Base-by-base conservation (phyloP, 2,329 filamentous ascomycete genomes). In the Cladosporium sp. region DNA sequence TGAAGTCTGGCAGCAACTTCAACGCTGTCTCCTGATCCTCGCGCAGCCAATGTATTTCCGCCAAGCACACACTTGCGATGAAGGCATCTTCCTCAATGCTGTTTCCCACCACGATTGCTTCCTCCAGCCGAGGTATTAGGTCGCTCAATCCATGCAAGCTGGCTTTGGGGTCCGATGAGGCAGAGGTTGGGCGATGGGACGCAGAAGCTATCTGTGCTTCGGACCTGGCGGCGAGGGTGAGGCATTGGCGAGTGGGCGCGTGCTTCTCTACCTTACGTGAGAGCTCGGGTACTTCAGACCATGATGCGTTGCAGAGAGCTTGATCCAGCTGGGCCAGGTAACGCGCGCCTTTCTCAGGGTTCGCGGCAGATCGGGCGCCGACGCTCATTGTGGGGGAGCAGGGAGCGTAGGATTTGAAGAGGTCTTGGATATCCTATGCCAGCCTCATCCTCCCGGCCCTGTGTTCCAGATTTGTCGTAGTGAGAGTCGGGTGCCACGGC, bases 221-320 rank as follows among this genome's bases (percentile, higher is more conserved):
- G 19, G 73, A 68, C 31, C 73, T 69, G 37, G 74, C 74, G 42
- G 73, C 74, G 52, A 74, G 65, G 11, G 72, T 72, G 56, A 77
- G 71, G 16, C 43, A 46, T 45, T 31, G 46, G 10, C 45, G 28
- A 43, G 37, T 46, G 38, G 90, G 86, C 62, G 90, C 88, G 79
- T 98, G 92, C 72, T 98, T 97, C 66, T 86, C 87, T 65, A 97
- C 81, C 73, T 98, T 98, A 68, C 92, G 84, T 63, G 93, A 85
- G 58, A 95, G 80, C 73, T 97, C 92, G 22, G 89, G 88, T 31
- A 97, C 80, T 31, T 87, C 83, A 60, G 83, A 78, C 93, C 93
- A 98, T 69, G 84, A 85, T 49, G 87, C 90, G 64, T 92, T 84
- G 71, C 89, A 95, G 65, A 93, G 86, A 59, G 89, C 90, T 61